These are phyloP conservation scores for Trichopus zeylanicus DNA, from an alignment of 116 monocot species.

Conservation along the genomic window DNA sequence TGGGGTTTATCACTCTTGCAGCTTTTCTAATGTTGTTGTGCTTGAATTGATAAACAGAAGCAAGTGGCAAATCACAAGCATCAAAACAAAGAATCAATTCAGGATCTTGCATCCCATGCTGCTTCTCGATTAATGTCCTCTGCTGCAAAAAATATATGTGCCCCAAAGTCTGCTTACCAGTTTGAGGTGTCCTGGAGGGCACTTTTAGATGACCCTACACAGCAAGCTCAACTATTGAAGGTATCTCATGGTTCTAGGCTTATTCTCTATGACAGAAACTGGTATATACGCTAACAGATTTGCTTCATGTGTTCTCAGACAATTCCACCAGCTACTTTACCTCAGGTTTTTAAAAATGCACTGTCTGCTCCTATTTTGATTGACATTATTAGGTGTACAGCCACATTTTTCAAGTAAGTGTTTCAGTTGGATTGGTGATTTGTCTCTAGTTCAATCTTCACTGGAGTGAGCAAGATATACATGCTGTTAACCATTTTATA, in stretches of 20 bases:
- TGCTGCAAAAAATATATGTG: constrained; percentile 32
- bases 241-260: constrained; percentile 27
- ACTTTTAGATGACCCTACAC: constrained; percentile 45
- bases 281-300: neutral
- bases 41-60: neutral
- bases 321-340: constrained; percentile 55
- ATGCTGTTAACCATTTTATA: neutral
- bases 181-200: constrained; percentile 91
- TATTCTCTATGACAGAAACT: neutral
- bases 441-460: neutral
- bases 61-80: constrained; percentile 15
- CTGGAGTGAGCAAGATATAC: neutral
- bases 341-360: constrained; percentile 88
- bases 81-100: constrained; percentile 25
- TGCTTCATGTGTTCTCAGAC: constrained; percentile 26
- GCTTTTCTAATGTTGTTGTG: neutral
- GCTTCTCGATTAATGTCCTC: constrained; percentile 29
- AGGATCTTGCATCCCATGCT: constrained; percentile 62
- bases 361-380: constrained; percentile 67
- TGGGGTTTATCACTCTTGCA: no score
- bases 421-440: neutral
- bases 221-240: constrained; percentile 69
- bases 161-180: constrained; percentile 85
- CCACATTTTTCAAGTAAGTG: constrained; percentile 58
- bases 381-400: constrained; percentile 74